Conservation (phyloP, 1,284 basidiomycete genomes). For the Pseudozyma tsukubaensis region DNA sequence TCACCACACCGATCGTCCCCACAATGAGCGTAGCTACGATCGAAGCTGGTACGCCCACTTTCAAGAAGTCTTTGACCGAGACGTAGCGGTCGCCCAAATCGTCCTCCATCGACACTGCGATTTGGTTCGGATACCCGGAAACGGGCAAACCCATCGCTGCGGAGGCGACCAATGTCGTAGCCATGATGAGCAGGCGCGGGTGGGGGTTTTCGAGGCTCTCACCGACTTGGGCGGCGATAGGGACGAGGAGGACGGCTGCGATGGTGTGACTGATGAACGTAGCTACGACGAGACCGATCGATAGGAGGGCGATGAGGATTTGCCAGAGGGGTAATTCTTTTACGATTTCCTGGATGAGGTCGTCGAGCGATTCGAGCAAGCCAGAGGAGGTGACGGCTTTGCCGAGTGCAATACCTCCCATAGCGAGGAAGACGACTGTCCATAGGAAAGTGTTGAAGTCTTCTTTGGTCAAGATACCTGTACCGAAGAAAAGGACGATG, state of each 20-base stretch:
- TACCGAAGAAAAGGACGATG: slow-evolving; percentile 92
- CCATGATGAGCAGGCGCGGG: slow-evolving; percentile 67
- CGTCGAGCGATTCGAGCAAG: slow-evolving; percentile 73
- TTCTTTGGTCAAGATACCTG: slow-evolving; percentile 90
- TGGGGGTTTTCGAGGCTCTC: slow-evolving; percentile 73
- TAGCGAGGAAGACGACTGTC: slow-evolving; percentile 71
- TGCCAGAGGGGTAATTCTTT: slow-evolving; percentile 80
- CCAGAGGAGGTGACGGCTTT: slow-evolving; percentile 93
- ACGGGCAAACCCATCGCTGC: slow-evolving; percentile 98
- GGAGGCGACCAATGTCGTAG: slow-evolving; percentile 89
- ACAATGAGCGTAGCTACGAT: slow-evolving; percentile 79
- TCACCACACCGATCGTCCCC: slow-evolving; percentile 61
- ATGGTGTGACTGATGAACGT: slow-evolving; percentile 73
- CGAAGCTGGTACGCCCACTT: slow-evolving; percentile 91
- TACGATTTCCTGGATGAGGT: slow-evolving; percentile 77
- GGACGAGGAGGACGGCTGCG: slow-evolving; percentile 92
- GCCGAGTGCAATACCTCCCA: slow-evolving; percentile 97
- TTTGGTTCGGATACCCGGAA: slow-evolving; percentile 89
- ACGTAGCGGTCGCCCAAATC: slow-evolving; percentile 83
- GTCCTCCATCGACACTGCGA: slow-evolving; percentile 84
- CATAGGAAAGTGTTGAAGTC: slow-evolving; percentile 69
- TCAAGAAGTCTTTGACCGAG: slow-evolving; percentile 79
- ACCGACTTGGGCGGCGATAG: slow-evolving; percentile 92
- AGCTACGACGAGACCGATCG: slow-evolving; percentile 83
- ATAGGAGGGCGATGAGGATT: slow-evolving; percentile 85